A percentile compares a stretch with the other conserved stretches of the same genome.
These are phyloP conservation scores for Boletus sp. DNA, from an alignment of 1,284 basidiomycete genomes.

Conservation along the genomic window DNA sequence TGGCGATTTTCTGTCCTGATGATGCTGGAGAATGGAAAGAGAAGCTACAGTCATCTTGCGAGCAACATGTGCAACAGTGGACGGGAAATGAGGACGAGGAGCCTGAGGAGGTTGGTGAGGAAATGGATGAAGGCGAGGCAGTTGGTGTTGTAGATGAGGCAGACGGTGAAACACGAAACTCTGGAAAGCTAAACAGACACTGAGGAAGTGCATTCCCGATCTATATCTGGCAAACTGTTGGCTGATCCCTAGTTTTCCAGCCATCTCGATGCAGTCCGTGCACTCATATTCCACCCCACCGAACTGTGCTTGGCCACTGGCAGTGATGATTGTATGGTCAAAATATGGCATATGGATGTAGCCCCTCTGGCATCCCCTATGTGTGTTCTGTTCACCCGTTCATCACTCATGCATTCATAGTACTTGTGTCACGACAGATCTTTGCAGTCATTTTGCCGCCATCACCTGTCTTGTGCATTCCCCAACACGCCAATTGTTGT, in stretches of 20 bases:
- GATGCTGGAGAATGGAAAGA: too few species aligned
- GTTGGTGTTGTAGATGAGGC: too few species aligned
- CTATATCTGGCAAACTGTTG: neutral
- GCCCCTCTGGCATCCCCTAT: conserved; percentile 65
- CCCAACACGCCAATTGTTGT: too few species aligned
- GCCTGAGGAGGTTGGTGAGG: too few species aligned
- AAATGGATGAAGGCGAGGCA: too few species aligned
- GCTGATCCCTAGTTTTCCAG: conserved; percentile 42
- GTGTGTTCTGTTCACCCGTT: conserved; percentile 45
- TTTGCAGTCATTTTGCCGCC: neutral
- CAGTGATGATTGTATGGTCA: conserved; percentile 94
- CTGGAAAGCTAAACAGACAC: conserved; percentile 81
- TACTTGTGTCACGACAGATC: conserved; percentile 65
- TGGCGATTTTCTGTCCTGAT: too few species aligned
- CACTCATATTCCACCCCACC: conserved; percentile 83
- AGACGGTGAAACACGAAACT: conserved; percentile 60
- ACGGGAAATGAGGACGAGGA: too few species aligned
- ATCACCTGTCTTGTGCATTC: too few species aligned
- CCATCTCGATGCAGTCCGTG: conserved; percentile 91
- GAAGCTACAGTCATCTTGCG: too few species aligned
- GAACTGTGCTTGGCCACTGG: conserved; percentile 86
- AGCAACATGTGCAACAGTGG: too few species aligned
- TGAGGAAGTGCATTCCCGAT: conserved; percentile 72
- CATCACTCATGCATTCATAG: conserved; percentile 37
- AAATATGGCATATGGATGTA: conserved; percentile 90